phyloP scores from a whole-genome alignment of 768 basidiomycete species.

The Pleurotus salmoneostramineus region DNA sequence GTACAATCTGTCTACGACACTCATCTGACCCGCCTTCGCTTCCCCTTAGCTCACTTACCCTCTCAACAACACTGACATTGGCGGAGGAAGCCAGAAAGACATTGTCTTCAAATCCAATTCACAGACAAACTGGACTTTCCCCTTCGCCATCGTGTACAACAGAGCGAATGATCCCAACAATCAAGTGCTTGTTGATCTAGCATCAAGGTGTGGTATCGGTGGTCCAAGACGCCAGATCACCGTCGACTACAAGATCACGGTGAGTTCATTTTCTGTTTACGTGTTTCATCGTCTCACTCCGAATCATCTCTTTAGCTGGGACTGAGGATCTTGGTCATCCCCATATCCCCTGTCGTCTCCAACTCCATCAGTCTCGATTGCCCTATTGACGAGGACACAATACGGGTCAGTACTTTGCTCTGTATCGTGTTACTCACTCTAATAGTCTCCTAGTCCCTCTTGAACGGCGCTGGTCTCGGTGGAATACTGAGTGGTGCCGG shows the following conservation, averaged over 20 bases:
- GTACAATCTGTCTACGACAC: background rate
- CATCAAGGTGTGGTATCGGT: constrained; percentile 55
- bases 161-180: constrained; percentile 46
- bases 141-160: constrained; percentile 65
- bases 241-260: constrained; percentile 66
- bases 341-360: constrained; percentile 62
- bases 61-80: constrained; percentile 64
- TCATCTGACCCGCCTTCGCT: background rate
- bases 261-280: constrained; percentile 21
- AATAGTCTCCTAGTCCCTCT: background rate
- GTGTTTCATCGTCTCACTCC: background rate
- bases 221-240: constrained; percentile 42
- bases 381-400: constrained; percentile 40
- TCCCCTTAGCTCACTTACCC: constrained; percentile 65
- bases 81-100: constrained; percentile 49
- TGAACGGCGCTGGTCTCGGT: constrained; percentile 6
- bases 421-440: background rate
- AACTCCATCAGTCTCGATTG: constrained; percentile 61
- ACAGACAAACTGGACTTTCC: constrained; percentile 70
- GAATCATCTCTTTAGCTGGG: constrained; percentile 25
- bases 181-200: constrained; percentile 57
- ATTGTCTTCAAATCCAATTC: constrained; percentile 47
- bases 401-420: constrained; percentile 19
- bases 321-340: constrained; percentile 61
- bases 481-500: background rate